These are phyloP conservation scores for Purshia tridentata DNA, from an alignment of 306 rosid genomes.

Conservation along the genomic window DNA sequence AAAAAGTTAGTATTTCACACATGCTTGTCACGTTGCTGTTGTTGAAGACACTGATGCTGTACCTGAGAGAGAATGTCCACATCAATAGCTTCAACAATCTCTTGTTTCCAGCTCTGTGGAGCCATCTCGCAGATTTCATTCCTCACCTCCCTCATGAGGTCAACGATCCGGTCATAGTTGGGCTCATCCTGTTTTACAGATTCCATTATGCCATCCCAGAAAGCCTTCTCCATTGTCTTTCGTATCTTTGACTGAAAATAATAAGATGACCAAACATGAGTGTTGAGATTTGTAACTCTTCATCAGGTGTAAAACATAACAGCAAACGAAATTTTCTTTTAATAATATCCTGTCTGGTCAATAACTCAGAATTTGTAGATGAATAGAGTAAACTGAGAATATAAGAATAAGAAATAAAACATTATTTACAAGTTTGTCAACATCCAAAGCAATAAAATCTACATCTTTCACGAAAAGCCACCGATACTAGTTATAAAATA, in stretches of 20 bases:
- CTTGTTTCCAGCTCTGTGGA: slow-evolving; percentile 81
- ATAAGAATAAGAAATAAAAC: too few species aligned
- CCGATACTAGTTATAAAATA: not conserved
- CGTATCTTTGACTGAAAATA: slow-evolving; percentile 63
- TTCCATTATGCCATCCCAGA: slow-evolving; percentile 85
- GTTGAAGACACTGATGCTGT: slow-evolving; percentile 18
- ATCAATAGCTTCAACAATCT: slow-evolving; percentile 71
- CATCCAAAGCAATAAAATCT: not conserved
- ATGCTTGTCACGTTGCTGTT: slow-evolving; percentile 1
- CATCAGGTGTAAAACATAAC: slow-evolving; percentile 11
- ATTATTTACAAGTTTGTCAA: not conserved
- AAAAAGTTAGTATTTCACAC: not conserved
- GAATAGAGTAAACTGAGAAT: not conserved
- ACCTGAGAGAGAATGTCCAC: slow-evolving; percentile 79
- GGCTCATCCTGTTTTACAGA: slow-evolving; percentile 64
- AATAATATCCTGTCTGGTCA: not conserved
- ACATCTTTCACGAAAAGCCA: not conserved
- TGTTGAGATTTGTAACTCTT: not conserved
- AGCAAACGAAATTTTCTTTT: not conserved
- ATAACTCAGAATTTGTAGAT: not conserved
- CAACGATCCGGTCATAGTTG: slow-evolving; percentile 66
- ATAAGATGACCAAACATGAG: slow-evolving; percentile 8
- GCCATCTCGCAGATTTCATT: slow-evolving; percentile 85
- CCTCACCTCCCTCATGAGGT: slow-evolving; percentile 78
- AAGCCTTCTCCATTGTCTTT: slow-evolving; percentile 81